These are phyloP conservation scores for Ophiorrhiza pumila DNA, from an alignment of 257 asterid genomes.

Conservation along the genomic window DNA sequence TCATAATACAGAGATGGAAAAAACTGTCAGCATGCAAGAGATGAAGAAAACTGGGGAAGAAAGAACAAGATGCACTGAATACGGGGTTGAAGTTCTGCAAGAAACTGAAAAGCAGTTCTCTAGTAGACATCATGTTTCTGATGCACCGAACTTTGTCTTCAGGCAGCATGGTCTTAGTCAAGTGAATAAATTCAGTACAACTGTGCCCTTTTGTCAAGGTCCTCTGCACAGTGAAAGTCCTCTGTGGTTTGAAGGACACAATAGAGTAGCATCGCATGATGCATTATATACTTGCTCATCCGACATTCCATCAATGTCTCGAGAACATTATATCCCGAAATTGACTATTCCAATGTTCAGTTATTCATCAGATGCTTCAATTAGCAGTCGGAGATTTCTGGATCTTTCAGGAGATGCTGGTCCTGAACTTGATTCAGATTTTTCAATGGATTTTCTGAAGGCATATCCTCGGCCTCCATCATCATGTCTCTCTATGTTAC, in stretches of 20 bases:
- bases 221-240: constrained; percentile 21
- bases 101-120: constrained; percentile 25
- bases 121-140: constrained; percentile 4
- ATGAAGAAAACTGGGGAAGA: constrained; percentile 29
- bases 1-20: constrained; percentile 16
- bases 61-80: constrained; percentile 19
- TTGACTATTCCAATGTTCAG: constrained; percentile 20
- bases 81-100: constrained; percentile 29
- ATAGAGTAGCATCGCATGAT: constrained; percentile 20
- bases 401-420: constrained; percentile 29
- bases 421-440: constrained; percentile 26
- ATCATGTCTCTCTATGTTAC: constrained; percentile 16
- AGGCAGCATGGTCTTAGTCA: constrained; percentile 18
- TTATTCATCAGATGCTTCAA: constrained; percentile 23
- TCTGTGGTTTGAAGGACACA: constrained; percentile 21
- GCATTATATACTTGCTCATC: constrained; percentile 25
- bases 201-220: constrained; percentile 24
- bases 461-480: constrained; percentile 32
- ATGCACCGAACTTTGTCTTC: constrained; percentile 4
- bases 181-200: constrained; percentile 20
- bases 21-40: constrained; percentile 15
- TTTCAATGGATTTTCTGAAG: constrained; percentile 36
- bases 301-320: constrained; percentile 27
- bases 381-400: constrained; percentile 23
- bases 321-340: constrained; percentile 21